These are phyloP conservation scores for Blastobotrys robertii DNA, from an alignment of 805 yeast genomes.

Conservation along the genomic window DNA sequence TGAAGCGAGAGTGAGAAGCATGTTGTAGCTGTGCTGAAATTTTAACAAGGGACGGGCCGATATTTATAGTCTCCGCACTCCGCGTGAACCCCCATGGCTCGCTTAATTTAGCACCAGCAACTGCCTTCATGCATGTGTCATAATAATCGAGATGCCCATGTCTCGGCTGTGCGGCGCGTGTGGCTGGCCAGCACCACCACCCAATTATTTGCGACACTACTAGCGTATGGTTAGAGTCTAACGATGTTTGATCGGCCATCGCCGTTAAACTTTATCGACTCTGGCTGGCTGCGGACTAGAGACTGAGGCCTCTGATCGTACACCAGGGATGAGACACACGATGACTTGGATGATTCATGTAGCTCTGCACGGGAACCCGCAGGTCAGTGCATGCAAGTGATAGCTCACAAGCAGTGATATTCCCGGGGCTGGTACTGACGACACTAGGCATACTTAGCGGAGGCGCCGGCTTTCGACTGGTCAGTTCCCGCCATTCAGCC, in stretches of 20 bases:
- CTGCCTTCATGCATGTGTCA: background rate
- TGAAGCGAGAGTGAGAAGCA: constrained; percentile 1
- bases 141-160: background rate
- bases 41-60: background rate
- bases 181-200: background rate
- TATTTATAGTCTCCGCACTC: background rate
- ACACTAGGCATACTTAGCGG: too few relatives aligned
- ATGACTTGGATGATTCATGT: too few relatives aligned
- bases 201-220: background rate
- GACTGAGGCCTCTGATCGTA: background rate
- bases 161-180: background rate
- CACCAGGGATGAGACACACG: background rate
- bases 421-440: too few relatives aligned
- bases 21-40: background rate
- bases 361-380: too few relatives aligned
- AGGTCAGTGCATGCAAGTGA: too few relatives aligned
- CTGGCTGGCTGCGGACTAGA: too few relatives aligned
- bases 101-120: background rate
- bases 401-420: too few relatives aligned
- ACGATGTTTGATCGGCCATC: background rate
- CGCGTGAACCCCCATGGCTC: background rate
- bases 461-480: too few relatives aligned
- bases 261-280: too few relatives aligned
- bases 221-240: background rate
- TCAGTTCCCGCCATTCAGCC: too few relatives aligned